Base-by-base conservation (phyloP, 768 basidiomycete genomes). In the Boletellus ananiceps region DNA sequence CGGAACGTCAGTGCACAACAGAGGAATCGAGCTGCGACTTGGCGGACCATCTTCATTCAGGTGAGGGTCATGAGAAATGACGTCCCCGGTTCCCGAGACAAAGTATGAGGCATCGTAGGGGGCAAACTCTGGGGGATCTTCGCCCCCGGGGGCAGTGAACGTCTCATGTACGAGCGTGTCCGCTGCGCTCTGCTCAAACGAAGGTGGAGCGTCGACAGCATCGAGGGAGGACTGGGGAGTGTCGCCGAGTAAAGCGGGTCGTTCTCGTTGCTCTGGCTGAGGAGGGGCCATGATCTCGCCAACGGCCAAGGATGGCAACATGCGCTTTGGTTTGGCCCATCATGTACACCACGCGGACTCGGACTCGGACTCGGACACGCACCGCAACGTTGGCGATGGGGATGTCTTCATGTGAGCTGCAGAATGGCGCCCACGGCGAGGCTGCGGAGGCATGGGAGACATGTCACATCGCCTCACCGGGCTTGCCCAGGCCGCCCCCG, bases 61-160 rank as follows among this genome's bases (percentile, higher is more conserved):
- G 59, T 86, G 84, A 5, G 63, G 69, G 56, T 89, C 88, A 62
- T 88, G 86, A 13, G 86, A 85, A 46, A 88, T 67, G 51, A 86
- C 70, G 40, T 81, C 64, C 2, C 80, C 81, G 36, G 68, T 49
- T 31, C 64, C 64, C 1, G 69, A 69, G 19, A 74, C 65, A 54
- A 79, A 82, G 65, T 71, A 81, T 50, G 84, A 75, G 16, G 86
- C 84, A 13, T 80, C 67, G 59, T 88, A 88, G 0, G 75, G 77
- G 2, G 80, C 61, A 55, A 87, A 88, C 2, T 66, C 66, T 4
- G 86, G 86, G 1, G 86, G 86, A 15, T 76, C 71, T n/a, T 72
- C 75, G 16, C 71, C 71, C 16, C 66, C 70, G 15, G 55, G 58
- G 9, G 63, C 57, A 31, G 60, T 57, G 37, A 51, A 48, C 13